A percentile compares a stretch with the other conserved stretches of the same genome.
Evolutionary conservation across 768 basidiomycete genomes (phyloP).

Genomic region (Psilocybe cubensis): DNA sequence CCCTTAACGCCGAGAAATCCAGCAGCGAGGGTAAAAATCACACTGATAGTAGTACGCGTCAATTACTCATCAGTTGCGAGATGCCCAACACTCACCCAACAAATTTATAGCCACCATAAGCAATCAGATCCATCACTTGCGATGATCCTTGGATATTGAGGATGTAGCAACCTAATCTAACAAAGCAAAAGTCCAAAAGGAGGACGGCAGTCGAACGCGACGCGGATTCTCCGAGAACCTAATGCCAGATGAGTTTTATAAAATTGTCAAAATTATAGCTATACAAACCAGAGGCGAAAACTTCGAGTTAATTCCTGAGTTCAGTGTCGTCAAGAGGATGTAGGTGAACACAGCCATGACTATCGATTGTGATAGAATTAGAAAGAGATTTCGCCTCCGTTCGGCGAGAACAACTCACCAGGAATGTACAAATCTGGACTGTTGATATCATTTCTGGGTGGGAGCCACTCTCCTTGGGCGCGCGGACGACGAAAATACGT

Average conservation of each 20-base stretch:
- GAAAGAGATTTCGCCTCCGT: not conserved
- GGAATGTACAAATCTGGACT: conserved; percentile 98
- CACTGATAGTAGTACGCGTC: conserved; percentile 45
- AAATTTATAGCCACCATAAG: conserved; percentile 98
- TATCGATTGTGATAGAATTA: conserved; percentile 31
- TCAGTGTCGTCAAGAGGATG: conserved; percentile 84
- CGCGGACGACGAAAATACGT: conserved; percentile 79
- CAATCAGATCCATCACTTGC: conserved; percentile 81
- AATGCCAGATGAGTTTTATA: not conserved
- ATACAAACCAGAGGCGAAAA: conserved; percentile 73
- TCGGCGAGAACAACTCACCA: no score
- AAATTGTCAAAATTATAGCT: not conserved
- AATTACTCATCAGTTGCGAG: not conserved
- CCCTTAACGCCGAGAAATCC: conserved; percentile 66
- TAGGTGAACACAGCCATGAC: conserved; percentile 98
- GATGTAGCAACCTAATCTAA: conserved; percentile 92
- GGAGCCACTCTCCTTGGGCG: conserved; percentile 75
- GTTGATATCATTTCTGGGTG: conserved; percentile 94
- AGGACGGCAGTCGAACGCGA: conserved; percentile 86
- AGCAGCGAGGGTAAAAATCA: conserved; percentile 80
- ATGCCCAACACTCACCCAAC: conserved; percentile 67
- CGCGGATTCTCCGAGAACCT: conserved; percentile 83
- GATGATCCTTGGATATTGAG: conserved; percentile 78
- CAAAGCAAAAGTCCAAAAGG: conserved; percentile 84
- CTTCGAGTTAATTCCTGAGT: conserved; percentile 78